Conservation (phyloP, 2,329 filamentous ascomycete species). For the Chrysosphaeria jannelii region DNA sequence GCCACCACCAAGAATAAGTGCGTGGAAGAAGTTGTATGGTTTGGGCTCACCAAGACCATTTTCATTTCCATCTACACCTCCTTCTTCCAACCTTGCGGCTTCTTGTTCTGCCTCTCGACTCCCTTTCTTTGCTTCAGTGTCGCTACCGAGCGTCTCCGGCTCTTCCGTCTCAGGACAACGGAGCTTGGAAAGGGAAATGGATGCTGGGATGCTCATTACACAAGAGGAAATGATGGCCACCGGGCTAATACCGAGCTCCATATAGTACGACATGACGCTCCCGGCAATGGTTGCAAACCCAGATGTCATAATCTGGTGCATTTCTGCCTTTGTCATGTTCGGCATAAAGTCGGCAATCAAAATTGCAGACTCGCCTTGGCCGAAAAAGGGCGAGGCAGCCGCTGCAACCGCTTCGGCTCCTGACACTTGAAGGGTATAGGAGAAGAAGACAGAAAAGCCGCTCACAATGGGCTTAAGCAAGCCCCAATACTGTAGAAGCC, state of each 20-base stretch:
- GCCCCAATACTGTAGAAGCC: constrained; percentile 55
- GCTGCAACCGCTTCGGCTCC: constrained; percentile 85
- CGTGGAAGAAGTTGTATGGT: constrained; percentile 51
- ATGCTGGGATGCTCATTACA: constrained; percentile 87
- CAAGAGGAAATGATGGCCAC: constrained; percentile 72
- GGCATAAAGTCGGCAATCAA: constrained; percentile 65
- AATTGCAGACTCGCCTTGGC: constrained; percentile 83
- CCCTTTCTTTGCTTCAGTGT: constrained; percentile 1
- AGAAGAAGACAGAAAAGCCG: constrained; percentile 76
- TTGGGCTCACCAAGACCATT: constrained; percentile 1
- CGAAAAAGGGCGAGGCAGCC: constrained; percentile 76
- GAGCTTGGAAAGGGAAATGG: constrained; percentile 65
- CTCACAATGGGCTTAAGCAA: constrained; percentile 68
- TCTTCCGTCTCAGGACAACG: constrained; percentile 73
- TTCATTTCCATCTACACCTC: not conserved
- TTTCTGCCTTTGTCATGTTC: constrained; percentile 59
- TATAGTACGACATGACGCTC: constrained; percentile 63
- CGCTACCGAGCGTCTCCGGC: constrained; percentile 26
- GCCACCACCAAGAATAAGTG: constrained; percentile 63
- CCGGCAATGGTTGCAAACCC: constrained; percentile 84
- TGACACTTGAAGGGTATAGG: constrained; percentile 64
- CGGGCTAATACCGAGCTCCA: constrained; percentile 51
- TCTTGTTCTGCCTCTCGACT: constrained; percentile 1
- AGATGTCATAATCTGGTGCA: constrained; percentile 80
- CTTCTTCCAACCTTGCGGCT: not conserved